Percentiles rank a stretch among this genome's conserved stretches.
Evolutionary conservation across 495 filamentous ascomycete genomes (phyloP).

Genomic region (Aspergillus sclerotioniger): DNA sequence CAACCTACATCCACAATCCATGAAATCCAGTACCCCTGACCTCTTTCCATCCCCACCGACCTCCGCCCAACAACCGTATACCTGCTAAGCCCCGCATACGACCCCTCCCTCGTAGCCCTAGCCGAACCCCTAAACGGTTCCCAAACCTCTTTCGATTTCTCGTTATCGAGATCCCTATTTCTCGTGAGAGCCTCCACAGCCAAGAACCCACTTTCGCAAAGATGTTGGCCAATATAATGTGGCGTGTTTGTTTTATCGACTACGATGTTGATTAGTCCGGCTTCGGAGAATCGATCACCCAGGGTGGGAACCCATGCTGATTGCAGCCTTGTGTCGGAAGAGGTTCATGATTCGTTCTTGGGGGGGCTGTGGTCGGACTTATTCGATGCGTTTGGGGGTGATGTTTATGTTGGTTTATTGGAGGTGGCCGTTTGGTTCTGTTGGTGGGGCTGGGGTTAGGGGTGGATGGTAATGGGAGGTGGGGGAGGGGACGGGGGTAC

Average conservation of each 20-base stretch:
- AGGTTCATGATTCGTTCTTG: not conserved
- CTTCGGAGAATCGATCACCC: not conserved
- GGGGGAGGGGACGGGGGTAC: not conserved
- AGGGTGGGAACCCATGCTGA: not conserved
- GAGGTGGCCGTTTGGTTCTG: not conserved
- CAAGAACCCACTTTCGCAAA: not conserved
- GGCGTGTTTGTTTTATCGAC: not conserved
- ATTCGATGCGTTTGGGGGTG: not conserved
- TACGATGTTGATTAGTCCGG: not conserved
- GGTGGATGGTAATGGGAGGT: not conserved
- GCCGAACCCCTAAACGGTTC: not conserved
- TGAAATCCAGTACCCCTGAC: no score
- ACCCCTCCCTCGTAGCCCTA: not conserved
- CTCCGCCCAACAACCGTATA: not conserved
- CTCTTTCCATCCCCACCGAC: no score
- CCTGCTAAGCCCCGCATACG: not conserved
- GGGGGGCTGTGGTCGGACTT: not conserved
- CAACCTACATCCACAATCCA: no score
- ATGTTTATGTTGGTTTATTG: not conserved
- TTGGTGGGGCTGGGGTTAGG: not conserved
- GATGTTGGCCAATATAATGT: not conserved
- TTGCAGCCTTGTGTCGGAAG: not conserved
- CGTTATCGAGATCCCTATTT: not conserved
- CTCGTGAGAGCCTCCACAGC: not conserved
- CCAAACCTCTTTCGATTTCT: not conserved